These are phyloP conservation scores for Ambrosiella beaveri DNA, from an alignment of 2,329 filamentous ascomycete species.

Conservation along the genomic window DNA sequence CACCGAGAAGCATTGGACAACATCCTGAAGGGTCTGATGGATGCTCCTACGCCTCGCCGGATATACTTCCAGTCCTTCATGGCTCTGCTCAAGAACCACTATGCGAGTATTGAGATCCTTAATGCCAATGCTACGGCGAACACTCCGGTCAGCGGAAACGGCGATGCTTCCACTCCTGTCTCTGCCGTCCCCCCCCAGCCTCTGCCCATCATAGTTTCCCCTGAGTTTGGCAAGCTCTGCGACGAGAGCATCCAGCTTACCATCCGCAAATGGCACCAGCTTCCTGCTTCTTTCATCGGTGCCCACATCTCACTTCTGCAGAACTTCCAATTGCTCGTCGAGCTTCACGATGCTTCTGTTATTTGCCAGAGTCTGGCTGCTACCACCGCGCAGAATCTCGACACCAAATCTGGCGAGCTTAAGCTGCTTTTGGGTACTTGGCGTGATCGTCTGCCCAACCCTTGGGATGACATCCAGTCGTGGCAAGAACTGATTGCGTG, in stretches of 20 bases:
- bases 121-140: conserved; percentile 28
- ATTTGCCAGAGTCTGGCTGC: conserved; percentile 81
- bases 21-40: conserved; percentile 92
- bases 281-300: conserved; percentile 84
- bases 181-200: not conserved
- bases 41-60: conserved; percentile 82
- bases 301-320: conserved; percentile 89
- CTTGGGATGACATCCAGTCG: conserved; percentile 98
- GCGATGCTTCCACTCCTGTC: not conserved
- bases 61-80: conserved; percentile 99
- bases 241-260: conserved; percentile 96
- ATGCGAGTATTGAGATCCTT: conserved; percentile 9
- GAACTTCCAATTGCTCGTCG: conserved; percentile 94
- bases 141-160: not conserved
- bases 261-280: conserved; percentile 95
- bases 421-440: conserved; percentile 88
- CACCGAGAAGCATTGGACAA: conserved; percentile 80
- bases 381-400: conserved; percentile 71
- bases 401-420: conserved; percentile 86
- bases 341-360: conserved; percentile 91
- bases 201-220: conserved; percentile 21
- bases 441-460: conserved; percentile 87
- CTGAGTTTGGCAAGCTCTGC: conserved; percentile 76
- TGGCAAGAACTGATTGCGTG: conserved; percentile 99
- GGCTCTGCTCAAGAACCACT: conserved; percentile 79